These are phyloP conservation scores for Paxillus involutus DNA, from an alignment of 768 basidiomycete genomes.

Conservation along the genomic window DNA sequence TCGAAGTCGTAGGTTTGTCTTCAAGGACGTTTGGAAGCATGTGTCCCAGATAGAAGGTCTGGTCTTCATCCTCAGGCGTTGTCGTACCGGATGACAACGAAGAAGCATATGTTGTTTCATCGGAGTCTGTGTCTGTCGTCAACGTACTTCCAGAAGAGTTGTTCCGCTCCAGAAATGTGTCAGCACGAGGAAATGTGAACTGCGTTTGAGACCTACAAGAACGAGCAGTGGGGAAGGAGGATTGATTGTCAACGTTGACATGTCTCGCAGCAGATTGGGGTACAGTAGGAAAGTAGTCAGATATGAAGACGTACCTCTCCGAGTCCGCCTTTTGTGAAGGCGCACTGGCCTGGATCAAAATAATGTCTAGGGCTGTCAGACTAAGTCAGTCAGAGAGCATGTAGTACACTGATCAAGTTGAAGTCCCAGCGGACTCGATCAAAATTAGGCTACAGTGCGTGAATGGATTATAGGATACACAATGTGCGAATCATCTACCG, in stretches of 20 bases:
- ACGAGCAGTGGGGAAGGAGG: constrained; percentile 14
- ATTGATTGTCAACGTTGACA: constrained; percentile 5
- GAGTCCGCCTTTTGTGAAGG: background rate
- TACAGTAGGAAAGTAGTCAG: background rate
- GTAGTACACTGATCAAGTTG: background rate
- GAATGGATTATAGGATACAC: background rate
- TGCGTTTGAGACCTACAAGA: constrained; percentile 3
- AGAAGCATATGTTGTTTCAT: constrained; percentile 15
- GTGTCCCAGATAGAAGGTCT: constrained; percentile 21
- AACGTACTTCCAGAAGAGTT: constrained; percentile 13
- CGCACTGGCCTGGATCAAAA: constrained; percentile 11
- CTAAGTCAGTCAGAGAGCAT: background rate
- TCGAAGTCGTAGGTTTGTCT: constrained; percentile 4
- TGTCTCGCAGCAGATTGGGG: background rate
- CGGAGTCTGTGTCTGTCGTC: constrained; percentile 21
- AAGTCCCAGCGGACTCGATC: background rate
- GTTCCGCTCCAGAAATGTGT: constrained; percentile 2
- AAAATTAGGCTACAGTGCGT: constrained; percentile 5
- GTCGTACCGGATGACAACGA: constrained; percentile 33
- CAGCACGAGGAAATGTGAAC: background rate
- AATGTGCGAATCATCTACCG: background rate
- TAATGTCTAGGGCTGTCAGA: background rate
- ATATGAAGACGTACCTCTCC: background rate
- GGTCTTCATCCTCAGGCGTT: constrained; percentile 29
- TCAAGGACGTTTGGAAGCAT: constrained; percentile 4